These are phyloP conservation scores for Pulveroboletus sp. DNA, from an alignment of 1,284 basidiomycete genomes.

Conservation along the genomic window DNA sequence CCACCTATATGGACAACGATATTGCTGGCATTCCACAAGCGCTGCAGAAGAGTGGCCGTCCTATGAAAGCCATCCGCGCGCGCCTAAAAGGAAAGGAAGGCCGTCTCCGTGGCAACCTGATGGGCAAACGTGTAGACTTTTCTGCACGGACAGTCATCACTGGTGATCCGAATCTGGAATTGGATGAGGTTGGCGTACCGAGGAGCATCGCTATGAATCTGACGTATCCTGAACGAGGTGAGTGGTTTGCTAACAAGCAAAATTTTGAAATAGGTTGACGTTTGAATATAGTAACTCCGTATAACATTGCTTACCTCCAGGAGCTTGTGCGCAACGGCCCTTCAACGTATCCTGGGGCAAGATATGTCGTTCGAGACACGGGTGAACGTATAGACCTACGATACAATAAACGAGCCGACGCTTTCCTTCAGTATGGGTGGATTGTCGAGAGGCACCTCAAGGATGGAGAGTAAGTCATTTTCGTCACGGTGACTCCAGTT, in stretches of 20 bases:
- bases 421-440: constrained; percentile 97
- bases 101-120: constrained; percentile 94
- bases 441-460: constrained; percentile 97
- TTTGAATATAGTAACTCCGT: constrained; percentile 78
- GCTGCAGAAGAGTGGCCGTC: constrained; percentile 94
- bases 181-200: constrained; percentile 99
- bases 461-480: constrained; percentile 85
- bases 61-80: constrained; percentile 97
- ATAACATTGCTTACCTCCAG: constrained; percentile 94
- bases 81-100: constrained; percentile 99
- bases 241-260: constrained; percentile 17
- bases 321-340: constrained; percentile 97
- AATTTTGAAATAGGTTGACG: background rate
- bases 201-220: constrained; percentile 95
- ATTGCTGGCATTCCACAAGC: constrained; percentile 98
- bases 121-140: constrained; percentile 99
- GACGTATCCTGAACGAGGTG: constrained; percentile 95
- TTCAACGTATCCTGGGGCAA: constrained; percentile 91
- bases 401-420: constrained; percentile 97
- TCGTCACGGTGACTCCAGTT: background rate
- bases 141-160: constrained; percentile 99
- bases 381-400: constrained; percentile 97
- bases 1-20: constrained; percentile 99
- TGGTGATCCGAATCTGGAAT: constrained; percentile 94
- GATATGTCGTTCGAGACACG: constrained; percentile 96